Percentiles rank a stretch among this genome's conserved stretches.
Evolutionary conservation across 805 yeast species (phyloP).

Genomic region (Sporopachydermia lactativora): DNA sequence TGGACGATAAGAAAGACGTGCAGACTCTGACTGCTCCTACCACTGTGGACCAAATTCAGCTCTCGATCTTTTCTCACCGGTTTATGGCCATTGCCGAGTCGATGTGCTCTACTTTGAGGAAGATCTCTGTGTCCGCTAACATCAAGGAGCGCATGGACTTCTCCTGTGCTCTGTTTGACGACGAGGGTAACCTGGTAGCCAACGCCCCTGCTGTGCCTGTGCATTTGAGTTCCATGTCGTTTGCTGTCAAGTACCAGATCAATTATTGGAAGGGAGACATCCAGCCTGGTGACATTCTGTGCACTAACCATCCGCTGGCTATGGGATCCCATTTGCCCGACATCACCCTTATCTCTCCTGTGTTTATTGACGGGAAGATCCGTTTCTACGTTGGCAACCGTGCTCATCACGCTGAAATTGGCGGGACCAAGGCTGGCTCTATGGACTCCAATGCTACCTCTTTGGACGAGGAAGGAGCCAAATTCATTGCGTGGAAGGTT

Average conservation of each 20-base stretch:
- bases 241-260: slow-evolving; percentile 58
- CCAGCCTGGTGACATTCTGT: slow-evolving; percentile 59
- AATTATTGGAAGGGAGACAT: slow-evolving; percentile 49
- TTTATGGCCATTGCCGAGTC: slow-evolving; percentile 88
- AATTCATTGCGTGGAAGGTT: slow-evolving; percentile 63
- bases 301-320: slow-evolving; percentile 68
- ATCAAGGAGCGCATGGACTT: slow-evolving; percentile 76
- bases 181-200: slow-evolving; percentile 67
- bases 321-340: slow-evolving; percentile 89
- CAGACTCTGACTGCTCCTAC: slow-evolving; percentile 15
- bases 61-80: slow-evolving; percentile 70
- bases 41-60: slow-evolving; percentile 48
- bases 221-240: slow-evolving; percentile 77
- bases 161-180: slow-evolving; percentile 72
- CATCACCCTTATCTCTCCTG: slow-evolving; percentile 87
- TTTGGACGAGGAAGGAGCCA: slow-evolving; percentile 84
- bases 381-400: slow-evolving; percentile 86
- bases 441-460: slow-evolving; percentile 89
- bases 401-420: slow-evolving; percentile 95
- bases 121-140: slow-evolving; percentile 70
- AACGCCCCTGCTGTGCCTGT: slow-evolving; percentile 87
- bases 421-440: slow-evolving; percentile 83
- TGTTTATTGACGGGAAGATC: slow-evolving; percentile 42
- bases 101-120: slow-evolving; percentile 71
- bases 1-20: slow-evolving; percentile 5